Conservation (phyloP, 192 early-diverging fungal species). For the Coemansia sp. region DNA sequence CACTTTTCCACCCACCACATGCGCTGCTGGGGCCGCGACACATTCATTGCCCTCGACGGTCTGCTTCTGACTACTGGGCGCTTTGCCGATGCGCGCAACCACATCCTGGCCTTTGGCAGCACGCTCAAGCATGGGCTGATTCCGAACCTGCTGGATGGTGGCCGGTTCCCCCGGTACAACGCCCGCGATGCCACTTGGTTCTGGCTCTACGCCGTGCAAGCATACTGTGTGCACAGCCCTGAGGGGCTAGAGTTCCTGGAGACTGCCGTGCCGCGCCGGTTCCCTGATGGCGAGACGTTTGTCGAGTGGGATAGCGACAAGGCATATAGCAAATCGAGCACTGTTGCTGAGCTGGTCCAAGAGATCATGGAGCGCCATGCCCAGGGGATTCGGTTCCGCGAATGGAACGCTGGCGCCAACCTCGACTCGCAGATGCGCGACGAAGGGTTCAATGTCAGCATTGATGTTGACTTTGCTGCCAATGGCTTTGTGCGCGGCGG, state of each 20-base stretch:
- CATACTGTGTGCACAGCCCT: constrained; percentile 69
- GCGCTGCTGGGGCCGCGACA: constrained; percentile 98
- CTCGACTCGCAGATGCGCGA: constrained; percentile 90
- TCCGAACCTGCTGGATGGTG: constrained; percentile 90
- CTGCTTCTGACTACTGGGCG: constrained; percentile 78
- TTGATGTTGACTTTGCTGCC: constrained; percentile 62
- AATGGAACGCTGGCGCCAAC: constrained; percentile 86
- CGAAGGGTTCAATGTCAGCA: constrained; percentile 81
- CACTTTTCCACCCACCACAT: constrained; percentile 90
- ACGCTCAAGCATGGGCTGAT: constrained; percentile 92
- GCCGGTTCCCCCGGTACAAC: constrained; percentile 84
- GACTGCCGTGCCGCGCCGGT: constrained; percentile 68
- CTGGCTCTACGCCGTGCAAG: constrained; percentile 85
- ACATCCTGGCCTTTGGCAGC: constrained; percentile 88
- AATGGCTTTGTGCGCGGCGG: constrained; percentile 85
- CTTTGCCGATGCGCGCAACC: constrained; percentile 71
- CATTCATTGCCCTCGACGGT: constrained; percentile 87
- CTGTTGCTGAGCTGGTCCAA: constrained; percentile 81
- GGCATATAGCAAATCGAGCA: constrained; percentile 58
- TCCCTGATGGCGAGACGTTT: constrained; percentile 69
- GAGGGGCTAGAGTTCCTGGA: constrained; percentile 75
- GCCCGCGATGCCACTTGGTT: constrained; percentile 96
- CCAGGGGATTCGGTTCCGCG: constrained; percentile 82
- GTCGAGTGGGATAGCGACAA: constrained; percentile 59
- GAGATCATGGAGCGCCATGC: constrained; percentile 92